phyloP scores from a whole-genome alignment of 1,139 yeast species.

The Suhomyces yuchorum region DNA sequence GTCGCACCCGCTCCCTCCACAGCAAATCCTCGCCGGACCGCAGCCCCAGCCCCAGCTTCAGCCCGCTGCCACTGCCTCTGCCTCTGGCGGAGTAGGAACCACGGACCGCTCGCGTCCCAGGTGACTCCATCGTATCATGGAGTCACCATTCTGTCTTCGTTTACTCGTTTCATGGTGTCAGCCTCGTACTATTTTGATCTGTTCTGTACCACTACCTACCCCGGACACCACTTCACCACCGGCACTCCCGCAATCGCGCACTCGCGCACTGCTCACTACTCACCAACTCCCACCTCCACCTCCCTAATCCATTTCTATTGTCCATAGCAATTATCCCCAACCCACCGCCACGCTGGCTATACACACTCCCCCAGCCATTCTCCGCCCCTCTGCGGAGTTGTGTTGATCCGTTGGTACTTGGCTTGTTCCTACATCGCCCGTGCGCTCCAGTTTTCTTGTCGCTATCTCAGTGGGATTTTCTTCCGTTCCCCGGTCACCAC shows the following conservation, averaged over 20 bases:
- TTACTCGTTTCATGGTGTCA: background rate
- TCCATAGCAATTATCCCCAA: background rate
- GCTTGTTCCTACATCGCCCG: background rate
- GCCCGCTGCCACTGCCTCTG: no score
- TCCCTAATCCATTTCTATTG: background rate
- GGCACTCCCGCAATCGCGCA: background rate
- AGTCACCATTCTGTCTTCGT: no score
- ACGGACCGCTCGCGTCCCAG: no score
- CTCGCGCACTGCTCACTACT: no score
- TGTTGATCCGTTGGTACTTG: background rate
- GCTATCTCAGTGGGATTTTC: background rate
- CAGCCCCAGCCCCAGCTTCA: no score
- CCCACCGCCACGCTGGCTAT: conserved; percentile 1
- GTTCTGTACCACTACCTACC: no score
- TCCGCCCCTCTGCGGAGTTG: conserved; percentile 8
- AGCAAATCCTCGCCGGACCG: no score
- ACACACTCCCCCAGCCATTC: background rate
- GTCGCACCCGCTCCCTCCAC: no score
- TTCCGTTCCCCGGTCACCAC: background rate
- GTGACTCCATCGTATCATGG: no score
- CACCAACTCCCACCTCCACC: background rate
- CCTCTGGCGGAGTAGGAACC: no score
- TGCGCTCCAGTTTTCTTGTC: background rate
- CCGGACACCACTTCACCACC: background rate
- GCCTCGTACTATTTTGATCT: background rate